phyloP scores from a whole-genome alignment of 75 land plant species.

The Cunninghamia lanceolata region DNA sequence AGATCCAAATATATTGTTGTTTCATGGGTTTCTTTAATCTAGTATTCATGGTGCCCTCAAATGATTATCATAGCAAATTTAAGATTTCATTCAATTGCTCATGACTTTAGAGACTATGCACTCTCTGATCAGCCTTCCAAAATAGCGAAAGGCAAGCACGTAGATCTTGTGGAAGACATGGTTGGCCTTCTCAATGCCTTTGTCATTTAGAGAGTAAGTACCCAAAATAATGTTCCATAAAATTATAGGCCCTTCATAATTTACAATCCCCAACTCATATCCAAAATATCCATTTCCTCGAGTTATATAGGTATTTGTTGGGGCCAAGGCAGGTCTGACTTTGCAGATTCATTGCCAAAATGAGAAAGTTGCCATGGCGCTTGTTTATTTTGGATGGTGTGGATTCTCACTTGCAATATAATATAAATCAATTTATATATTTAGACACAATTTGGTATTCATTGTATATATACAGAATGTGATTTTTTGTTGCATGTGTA shows the following conservation, averaged over 20 bases:
- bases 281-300: neutral
- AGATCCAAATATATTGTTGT: slow-evolving; percentile 45
- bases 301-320: slow-evolving; percentile 38
- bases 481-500: too few relatives aligned
- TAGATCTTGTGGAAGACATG: slow-evolving; percentile 51
- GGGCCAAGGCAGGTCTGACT: neutral
- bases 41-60: slow-evolving; percentile 80
- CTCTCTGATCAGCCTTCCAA: slow-evolving; percentile 48
- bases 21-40: slow-evolving; percentile 77
- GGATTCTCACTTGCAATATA: too few relatives aligned
- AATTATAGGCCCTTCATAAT: too few relatives aligned
- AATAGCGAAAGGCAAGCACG: slow-evolving; percentile 32
- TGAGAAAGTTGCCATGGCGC: too few relatives aligned
- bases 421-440: too few relatives aligned
- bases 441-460: too few relatives aligned
- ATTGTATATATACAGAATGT: too few relatives aligned
- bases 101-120: slow-evolving; percentile 60
- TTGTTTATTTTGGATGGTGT: too few relatives aligned
- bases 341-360: too few relatives aligned
- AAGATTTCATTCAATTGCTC: slow-evolving; percentile 57
- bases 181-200: slow-evolving; percentile 59
- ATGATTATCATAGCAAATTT: slow-evolving; percentile 56
- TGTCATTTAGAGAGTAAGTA: slow-evolving; percentile 35
- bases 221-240: too few relatives aligned
- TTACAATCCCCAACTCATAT: too few relatives aligned